Percentiles rank a stretch among this genome's conserved stretches.
These are phyloP conservation scores for Leccinum ochraceum DNA, from an alignment of 768 basidiomycete genomes.

Conservation along the genomic window DNA sequence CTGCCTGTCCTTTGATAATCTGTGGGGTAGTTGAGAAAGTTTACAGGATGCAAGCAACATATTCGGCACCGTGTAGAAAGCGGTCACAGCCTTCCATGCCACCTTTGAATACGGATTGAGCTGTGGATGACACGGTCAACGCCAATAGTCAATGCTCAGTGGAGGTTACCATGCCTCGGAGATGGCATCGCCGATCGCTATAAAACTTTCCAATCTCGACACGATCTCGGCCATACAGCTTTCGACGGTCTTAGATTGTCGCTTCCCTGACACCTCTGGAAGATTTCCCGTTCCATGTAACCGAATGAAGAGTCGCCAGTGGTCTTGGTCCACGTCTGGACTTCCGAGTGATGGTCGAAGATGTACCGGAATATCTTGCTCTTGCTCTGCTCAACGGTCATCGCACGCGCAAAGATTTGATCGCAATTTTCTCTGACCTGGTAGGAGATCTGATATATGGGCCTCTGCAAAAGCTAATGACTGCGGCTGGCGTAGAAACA, in stretches of 20 bases:
- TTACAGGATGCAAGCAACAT: not conserved
- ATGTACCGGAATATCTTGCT: constrained; percentile 15
- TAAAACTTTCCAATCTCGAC: constrained; percentile 27
- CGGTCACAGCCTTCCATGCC: constrained; percentile 31
- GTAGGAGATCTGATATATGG: constrained; percentile 21
- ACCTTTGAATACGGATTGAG: constrained; percentile 29
- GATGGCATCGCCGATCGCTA: constrained; percentile 22
- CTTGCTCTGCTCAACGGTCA: constrained; percentile 9
- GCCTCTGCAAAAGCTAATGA: constrained; percentile 18
- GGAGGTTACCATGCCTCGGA: constrained; percentile 17
- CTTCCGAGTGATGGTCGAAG: constrained; percentile 16
- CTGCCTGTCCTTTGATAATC: constrained; percentile 32
- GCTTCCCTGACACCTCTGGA: constrained; percentile 1
- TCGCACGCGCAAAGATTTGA: not conserved
- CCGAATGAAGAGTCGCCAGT: constrained; percentile 27
- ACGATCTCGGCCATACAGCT: constrained; percentile 26
- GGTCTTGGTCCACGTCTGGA: not conserved
- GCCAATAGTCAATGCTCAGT: not conserved
- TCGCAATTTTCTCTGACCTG: constrained; percentile 1
- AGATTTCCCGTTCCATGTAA: constrained; percentile 14
- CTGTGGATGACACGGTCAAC: constrained; percentile 8
- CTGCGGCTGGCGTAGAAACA: constrained; percentile 9
- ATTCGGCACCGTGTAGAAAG: constrained; percentile 28
- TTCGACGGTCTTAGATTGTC: constrained; percentile 7
- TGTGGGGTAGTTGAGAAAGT: constrained; percentile 15